Percentiles rank a stretch among this genome's conserved stretches.
These are phyloP conservation scores for Lachancea sp. DNA, from an alignment of 805 yeast species.

Conservation along the genomic window DNA sequence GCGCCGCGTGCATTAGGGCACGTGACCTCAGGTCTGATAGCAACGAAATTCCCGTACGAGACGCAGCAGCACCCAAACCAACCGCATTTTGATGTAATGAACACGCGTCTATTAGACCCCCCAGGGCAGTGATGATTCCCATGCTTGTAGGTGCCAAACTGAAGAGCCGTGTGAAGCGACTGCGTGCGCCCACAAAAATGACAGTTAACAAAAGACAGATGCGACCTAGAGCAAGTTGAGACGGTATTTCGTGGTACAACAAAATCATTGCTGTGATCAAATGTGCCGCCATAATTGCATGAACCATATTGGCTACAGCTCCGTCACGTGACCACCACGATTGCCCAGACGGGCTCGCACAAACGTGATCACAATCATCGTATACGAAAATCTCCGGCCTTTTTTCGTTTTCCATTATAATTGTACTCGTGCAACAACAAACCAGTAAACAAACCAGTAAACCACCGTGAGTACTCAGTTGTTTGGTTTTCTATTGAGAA, in stretches of 20 bases:
- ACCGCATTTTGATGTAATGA: neutral
- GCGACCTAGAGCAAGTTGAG: neutral
- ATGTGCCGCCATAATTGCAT: neutral
- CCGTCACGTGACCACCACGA: no score
- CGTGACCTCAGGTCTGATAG: constrained; percentile 2
- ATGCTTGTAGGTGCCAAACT: neutral
- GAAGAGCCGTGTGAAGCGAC: constrained; percentile 7
- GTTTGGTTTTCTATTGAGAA: no score
- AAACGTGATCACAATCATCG: no score
- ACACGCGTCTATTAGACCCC: neutral
- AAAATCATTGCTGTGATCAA: constrained; percentile 1
- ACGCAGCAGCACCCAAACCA: constrained; percentile 1
- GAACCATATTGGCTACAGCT: no score
- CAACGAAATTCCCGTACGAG: neutral
- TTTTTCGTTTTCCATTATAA: no score
- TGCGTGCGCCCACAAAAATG: constrained; percentile 7
- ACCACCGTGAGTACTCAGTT: no score
- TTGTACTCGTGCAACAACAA: no score
- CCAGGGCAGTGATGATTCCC: constrained; percentile 1
- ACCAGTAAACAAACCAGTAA: no score
- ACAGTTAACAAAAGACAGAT: constrained; percentile 6
- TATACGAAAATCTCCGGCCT: no score
- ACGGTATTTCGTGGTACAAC: neutral
- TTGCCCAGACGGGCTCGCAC: no score
- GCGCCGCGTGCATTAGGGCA: neutral